Conservation (phyloP, 495 filamentous ascomycete species). For the Saxophila tyrrhenica region DNA sequence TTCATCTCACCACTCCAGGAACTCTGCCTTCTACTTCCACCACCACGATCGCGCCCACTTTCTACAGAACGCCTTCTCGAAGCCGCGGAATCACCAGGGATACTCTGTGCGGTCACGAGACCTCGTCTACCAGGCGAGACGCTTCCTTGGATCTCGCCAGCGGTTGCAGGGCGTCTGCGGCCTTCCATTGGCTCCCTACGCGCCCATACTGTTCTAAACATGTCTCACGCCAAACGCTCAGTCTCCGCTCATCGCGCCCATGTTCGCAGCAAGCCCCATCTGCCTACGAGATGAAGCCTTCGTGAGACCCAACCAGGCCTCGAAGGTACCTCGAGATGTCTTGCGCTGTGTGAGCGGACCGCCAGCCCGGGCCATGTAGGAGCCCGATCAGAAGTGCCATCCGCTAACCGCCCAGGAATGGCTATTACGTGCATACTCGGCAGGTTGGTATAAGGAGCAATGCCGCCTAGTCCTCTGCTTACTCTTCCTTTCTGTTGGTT, state of each 20-base stretch:
- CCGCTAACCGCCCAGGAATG: constrained; percentile 10
- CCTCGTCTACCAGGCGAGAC: neutral
- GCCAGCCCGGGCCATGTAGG: constrained; percentile 12
- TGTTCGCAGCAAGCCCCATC: neutral
- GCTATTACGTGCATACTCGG: neutral
- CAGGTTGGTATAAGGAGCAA: constrained; percentile 10
- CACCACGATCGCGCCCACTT: neutral
- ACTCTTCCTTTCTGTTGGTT: neutral
- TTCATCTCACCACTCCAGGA: neutral
- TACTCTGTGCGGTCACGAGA: neutral
- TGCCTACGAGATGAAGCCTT: constrained; percentile 1
- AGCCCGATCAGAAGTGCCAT: constrained; percentile 3
- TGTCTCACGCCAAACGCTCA: neutral
- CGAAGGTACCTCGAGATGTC: constrained; percentile 1
- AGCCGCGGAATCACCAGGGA: neutral
- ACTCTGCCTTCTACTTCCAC: too few relatives aligned
- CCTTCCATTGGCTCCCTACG: neutral
- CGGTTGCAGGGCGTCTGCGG: neutral
- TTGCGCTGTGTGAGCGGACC: constrained; percentile 2
- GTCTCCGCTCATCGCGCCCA: constrained; percentile 3
- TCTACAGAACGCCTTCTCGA: neutral
- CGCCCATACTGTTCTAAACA: neutral
- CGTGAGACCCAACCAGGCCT: constrained; percentile 9
- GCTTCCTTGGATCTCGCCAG: neutral
- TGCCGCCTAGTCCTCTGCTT: neutral